A percentile compares a stretch with the other conserved stretches of the same genome.
Conservation (phyloP, 768 basidiomycete genomes). For the Strobilomyces echinocephalus region DNA sequence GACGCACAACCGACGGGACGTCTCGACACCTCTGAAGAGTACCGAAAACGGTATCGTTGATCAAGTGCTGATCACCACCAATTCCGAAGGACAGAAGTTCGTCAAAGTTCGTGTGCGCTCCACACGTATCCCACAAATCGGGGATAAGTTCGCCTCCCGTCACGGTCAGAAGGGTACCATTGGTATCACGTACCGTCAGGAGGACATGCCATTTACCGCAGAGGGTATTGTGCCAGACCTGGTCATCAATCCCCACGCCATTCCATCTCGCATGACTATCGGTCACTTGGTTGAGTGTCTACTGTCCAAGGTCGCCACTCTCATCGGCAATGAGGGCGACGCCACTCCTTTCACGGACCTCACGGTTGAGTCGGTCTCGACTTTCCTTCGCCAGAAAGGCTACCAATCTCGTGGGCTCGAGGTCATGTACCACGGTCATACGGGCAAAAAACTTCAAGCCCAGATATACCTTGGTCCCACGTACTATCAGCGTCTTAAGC, state of each 20-base stretch:
- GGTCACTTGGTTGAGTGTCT: constrained; percentile 99
- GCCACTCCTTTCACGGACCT: constrained; percentile 98
- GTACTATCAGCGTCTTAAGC: constrained; percentile 97
- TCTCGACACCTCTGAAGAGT: constrained; percentile 95
- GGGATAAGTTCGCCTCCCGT: constrained; percentile 98
- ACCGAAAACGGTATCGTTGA: constrained; percentile 98
- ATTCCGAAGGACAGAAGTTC: constrained; percentile 93
- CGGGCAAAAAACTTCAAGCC: constrained; percentile 95
- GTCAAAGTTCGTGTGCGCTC: constrained; percentile 97
- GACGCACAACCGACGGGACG: constrained; percentile 89
- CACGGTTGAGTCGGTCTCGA: constrained; percentile 98
- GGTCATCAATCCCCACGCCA: constrained; percentile 98
- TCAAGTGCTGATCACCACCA: constrained; percentile 95
- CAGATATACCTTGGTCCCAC: constrained; percentile 98
- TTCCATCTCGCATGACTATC: constrained; percentile 99
- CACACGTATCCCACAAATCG: constrained; percentile 94
- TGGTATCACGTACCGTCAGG: constrained; percentile 98
- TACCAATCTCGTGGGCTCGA: constrained; percentile 97
- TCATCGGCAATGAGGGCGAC: constrained; percentile 95
- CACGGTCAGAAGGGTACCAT: constrained; percentile 99
- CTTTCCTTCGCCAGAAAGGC: constrained; percentile 78
- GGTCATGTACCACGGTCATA: constrained; percentile 98
- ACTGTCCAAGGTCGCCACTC: constrained; percentile 91
- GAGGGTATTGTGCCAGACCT: constrained; percentile 97
- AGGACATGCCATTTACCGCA: constrained; percentile 98